These are phyloP conservation scores for Otatea glauca DNA, from an alignment of 176 grass and related monocot genomes.

Conservation along the genomic window DNA sequence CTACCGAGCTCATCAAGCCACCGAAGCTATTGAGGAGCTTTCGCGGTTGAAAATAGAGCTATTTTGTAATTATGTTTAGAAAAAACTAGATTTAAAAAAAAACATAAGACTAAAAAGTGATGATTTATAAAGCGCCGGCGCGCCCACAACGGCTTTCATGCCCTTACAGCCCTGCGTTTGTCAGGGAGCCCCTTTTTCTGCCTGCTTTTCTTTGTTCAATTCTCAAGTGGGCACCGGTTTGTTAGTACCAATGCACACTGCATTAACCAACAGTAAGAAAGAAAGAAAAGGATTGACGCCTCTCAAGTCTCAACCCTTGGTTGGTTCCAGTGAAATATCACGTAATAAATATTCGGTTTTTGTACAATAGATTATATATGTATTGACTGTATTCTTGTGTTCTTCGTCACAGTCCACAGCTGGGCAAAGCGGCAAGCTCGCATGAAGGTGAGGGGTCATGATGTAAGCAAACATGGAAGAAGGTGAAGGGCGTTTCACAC, in stretches of 20 bases:
- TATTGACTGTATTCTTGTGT: not conserved
- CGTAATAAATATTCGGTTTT: not conserved
- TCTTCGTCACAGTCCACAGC: not conserved
- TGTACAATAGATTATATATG: not conserved
- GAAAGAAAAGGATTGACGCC: not conserved
- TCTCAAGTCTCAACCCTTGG: not conserved
- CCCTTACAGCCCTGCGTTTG: not conserved
- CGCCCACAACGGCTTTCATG: slow-evolving; percentile 24
- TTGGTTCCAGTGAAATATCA: slow-evolving; percentile 1
- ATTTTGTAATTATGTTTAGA: too few species aligned
- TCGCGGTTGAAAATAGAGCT: too few species aligned
- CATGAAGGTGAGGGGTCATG: not conserved
- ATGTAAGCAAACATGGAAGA: slow-evolving; percentile 2
- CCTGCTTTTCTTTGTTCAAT: slow-evolving; percentile 24
- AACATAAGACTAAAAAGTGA: too few species aligned
- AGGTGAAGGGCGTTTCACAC: slow-evolving; percentile 1
- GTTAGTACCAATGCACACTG: not conserved
- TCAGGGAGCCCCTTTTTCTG: not conserved
- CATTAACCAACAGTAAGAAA: not conserved
- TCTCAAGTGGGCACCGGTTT: not conserved
- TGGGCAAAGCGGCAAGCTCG: not conserved
- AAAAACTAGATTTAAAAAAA: too few species aligned
- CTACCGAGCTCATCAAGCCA: too few species aligned
- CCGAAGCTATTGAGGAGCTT: too few species aligned
- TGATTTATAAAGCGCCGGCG: not conserved